Evolutionary conservation across 441 rosid genomes (phyloP), one percentile per base, ranked within the genome.

Genomic region (Eutrema salsugineum): DNA sequence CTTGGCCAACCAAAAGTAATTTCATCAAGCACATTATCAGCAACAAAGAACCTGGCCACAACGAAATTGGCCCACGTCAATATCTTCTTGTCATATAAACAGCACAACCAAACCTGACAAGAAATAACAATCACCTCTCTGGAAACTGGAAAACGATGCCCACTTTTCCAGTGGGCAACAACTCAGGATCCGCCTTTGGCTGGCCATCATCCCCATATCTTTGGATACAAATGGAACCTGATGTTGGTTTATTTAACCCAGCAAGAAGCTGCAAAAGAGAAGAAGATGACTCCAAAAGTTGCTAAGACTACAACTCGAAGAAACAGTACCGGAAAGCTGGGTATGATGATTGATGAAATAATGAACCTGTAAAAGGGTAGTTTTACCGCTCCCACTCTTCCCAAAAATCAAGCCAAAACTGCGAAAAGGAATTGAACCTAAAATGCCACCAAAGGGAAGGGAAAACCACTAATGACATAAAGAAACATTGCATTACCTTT

Each of bases 391-490:
- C 79, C 99, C 97, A 76, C 99, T 94, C 83, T 82, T 88, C 67
- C 99, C 99, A 84, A 88, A 91, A 64, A 94, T 81, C 84, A 94
- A 86, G 63, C 99, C 99, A 83, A 94, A 88, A 81, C 99, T 90
- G 85, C 77, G 82, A 57, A 51, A 64, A 59, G 11, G 16, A 40
- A 68, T 15, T 3, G 3, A 42, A 43, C 20, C 9, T 30, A 32
- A 51, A 62, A 19, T n/a, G 43, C 44, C 1, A 16, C 36, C 35
- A 35, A 35, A 8, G 15, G 14, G 39, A 4, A 35, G 11, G 15
- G 14, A 50, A 4, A 71, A 51, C 6, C 19, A 54, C 19, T 28
- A 47, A 43, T 27, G 56, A 64, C 40, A 49, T 2, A 17, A 56
- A 17, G 54, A 65, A 47, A 49, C n/a, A 22, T 36, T 8, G 46